Evolutionary conservation across 345 rosid genomes (phyloP).

Genomic region (Kernera saxatilis): DNA sequence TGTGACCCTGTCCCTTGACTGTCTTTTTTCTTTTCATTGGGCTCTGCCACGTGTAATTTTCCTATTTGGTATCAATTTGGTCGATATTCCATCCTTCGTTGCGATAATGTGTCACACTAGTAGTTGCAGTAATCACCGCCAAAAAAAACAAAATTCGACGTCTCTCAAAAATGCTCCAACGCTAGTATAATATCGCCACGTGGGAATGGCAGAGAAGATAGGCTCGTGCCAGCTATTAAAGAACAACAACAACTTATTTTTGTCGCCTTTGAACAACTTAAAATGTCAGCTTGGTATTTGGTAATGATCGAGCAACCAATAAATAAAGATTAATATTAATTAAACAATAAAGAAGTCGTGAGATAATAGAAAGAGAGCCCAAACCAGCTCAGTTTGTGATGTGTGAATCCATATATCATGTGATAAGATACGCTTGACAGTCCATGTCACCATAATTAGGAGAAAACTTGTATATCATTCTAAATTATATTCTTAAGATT

Average conservation of each 20-base stretch:
- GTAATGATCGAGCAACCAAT: conserved; percentile 17
- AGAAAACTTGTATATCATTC: background rate
- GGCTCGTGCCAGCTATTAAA: conserved; percentile 16
- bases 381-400: conserved; percentile 16
- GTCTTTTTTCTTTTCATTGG: background rate
- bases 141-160: background rate
- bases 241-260: background rate
- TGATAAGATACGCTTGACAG: conserved; percentile 22
- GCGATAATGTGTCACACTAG: background rate
- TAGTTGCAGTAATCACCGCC: background rate
- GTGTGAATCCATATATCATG: conserved; percentile 2
- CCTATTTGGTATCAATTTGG: background rate
- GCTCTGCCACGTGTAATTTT: background rate
- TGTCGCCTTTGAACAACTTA: background rate
- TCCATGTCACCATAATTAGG: conserved; percentile 13
- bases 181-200: conserved; percentile 7
- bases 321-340: background rate
- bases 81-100: background rate
- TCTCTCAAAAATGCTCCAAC: background rate
- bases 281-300: conserved; percentile 8
- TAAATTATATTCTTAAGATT: background rate
- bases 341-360: background rate
- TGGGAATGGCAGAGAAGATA: background rate
- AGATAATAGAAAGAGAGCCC: conserved; percentile 1
- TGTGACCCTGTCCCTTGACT: background rate